Evolutionary conservation across 2,329 filamentous ascomycete species (phyloP).

Genomic region (Aureobasidium sp.): DNA sequence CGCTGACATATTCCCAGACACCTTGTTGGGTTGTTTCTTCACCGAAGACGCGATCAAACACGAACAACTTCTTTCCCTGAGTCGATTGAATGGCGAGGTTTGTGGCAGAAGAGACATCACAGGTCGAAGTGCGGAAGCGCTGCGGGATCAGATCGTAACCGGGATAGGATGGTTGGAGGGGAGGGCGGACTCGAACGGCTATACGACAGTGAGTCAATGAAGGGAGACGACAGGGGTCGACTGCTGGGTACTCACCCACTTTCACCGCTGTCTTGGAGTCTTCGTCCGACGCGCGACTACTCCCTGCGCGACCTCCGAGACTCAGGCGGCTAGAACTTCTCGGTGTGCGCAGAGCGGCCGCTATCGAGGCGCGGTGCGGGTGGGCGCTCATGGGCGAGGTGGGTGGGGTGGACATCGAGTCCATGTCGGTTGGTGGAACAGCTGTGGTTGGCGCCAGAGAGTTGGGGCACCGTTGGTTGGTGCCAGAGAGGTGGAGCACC

Average conservation of each 20-base stretch:
- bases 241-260: slow-evolving; percentile 64
- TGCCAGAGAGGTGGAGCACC: not conserved
- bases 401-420: slow-evolving; percentile 39
- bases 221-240: slow-evolving; percentile 10
- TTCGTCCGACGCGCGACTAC: slow-evolving; percentile 80
- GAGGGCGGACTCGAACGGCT: slow-evolving; percentile 90
- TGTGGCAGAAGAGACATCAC: slow-evolving; percentile 78
- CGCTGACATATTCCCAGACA: slow-evolving; percentile 86
- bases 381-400: slow-evolving; percentile 10
- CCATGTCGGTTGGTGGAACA: not conserved
- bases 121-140: slow-evolving; percentile 86
- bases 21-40: slow-evolving; percentile 78
- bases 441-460: not conserved
- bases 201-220: slow-evolving; percentile 14
- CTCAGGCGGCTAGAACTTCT: slow-evolving; percentile 73
- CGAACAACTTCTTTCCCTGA: slow-evolving; percentile 87
- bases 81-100: slow-evolving; percentile 82
- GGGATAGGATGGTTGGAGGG: slow-evolving; percentile 73
- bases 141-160: slow-evolving; percentile 93
- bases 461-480: not conserved
- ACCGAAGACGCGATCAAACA: slow-evolving; percentile 91
- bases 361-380: not conserved
- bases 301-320: slow-evolving; percentile 64
- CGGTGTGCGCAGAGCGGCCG: slow-evolving; percentile 1
- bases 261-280: slow-evolving; percentile 85